These are phyloP conservation scores for Haemoproteus tartakovskyi DNA, from an alignment of 169 alveolate species.

Conservation along the genomic window DNA sequence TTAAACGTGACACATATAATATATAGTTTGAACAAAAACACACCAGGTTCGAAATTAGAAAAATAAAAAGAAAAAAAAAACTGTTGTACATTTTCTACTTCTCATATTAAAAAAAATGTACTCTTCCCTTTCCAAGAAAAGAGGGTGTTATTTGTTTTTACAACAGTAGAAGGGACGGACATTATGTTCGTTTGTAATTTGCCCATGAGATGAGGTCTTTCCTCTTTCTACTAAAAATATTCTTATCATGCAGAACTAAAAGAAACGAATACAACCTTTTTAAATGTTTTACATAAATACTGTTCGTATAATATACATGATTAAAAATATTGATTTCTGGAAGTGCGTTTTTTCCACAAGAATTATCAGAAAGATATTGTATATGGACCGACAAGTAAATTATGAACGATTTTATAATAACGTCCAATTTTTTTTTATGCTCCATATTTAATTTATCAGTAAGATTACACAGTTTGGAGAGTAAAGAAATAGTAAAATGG, in stretches of 20 bases:
- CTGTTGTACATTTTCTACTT: too few species aligned
- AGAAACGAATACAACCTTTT: slow-evolving; percentile 24
- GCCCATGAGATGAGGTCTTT: slow-evolving; percentile 59
- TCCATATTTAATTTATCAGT: slow-evolving; percentile 47
- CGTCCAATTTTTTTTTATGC: slow-evolving; percentile 50
- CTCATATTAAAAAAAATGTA: too few species aligned
- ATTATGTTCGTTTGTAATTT: slow-evolving; percentile 21
- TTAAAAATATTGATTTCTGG: slow-evolving; percentile 15
- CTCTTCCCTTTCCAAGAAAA: too few species aligned
- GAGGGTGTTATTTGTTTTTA: too few species aligned
- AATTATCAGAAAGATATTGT: slow-evolving; percentile 1
- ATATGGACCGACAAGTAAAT: slow-evolving; percentile 27
- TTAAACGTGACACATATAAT: too few species aligned
- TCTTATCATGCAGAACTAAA: slow-evolving; percentile 17
- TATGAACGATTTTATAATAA: slow-evolving; percentile 8
- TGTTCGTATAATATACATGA: slow-evolving; percentile 49
- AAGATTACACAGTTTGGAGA: slow-evolving; percentile 45
- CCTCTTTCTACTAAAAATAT: slow-evolving; percentile 50
- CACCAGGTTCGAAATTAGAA: too few species aligned
- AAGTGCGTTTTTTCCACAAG: neutral
- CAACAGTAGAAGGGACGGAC: neutral
- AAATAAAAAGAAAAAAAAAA: neutral
- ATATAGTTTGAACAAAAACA: too few species aligned
- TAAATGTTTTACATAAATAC: slow-evolving; percentile 28
- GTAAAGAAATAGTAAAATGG: slow-evolving; percentile 17